Conservation (phyloP, 2,329 filamentous ascomycete genomes). For the Ophiosphaerella herpotricha region DNA sequence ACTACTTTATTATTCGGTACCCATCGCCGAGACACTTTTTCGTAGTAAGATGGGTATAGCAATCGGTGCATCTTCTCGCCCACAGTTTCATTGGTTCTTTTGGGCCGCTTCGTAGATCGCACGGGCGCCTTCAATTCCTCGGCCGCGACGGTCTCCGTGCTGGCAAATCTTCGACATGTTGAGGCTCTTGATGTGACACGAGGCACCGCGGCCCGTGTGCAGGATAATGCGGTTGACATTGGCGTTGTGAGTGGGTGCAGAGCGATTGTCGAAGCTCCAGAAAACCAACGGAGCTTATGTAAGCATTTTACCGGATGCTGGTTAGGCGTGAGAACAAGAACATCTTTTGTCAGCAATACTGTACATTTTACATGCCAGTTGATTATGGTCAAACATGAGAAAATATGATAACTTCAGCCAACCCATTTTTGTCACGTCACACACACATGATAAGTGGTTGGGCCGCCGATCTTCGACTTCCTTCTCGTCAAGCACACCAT, state of each 20-base stretch:
- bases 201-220: slow-evolving; percentile 60
- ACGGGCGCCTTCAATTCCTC: slow-evolving; percentile 7
- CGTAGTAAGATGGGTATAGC: slow-evolving; percentile 5
- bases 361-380: no score
- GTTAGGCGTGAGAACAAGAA: no score
- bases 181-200: slow-evolving; percentile 20
- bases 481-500: not conserved
- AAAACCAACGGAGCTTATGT: slow-evolving; percentile 34
- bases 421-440: no score
- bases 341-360: no score
- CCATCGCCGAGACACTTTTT: not conserved
- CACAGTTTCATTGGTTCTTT: slow-evolving; percentile 7
- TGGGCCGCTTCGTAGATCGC: slow-evolving; percentile 5
- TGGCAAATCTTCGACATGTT: slow-evolving; percentile 24
- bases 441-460: no score
- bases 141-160: slow-evolving; percentile 21
- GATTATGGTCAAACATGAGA: no score
- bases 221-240: slow-evolving; percentile 64
- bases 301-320: slow-evolving; percentile 9
- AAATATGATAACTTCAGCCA: no score
- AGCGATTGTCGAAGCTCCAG: slow-evolving; percentile 14
- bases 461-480: no score
- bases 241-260: slow-evolving; percentile 17
- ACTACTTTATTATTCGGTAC: not conserved
- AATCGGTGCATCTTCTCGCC: slow-evolving; percentile 25